These are phyloP conservation scores for Colletotrichum sp. DNA, from an alignment of 2,329 filamentous ascomycete species.

Conservation along the genomic window DNA sequence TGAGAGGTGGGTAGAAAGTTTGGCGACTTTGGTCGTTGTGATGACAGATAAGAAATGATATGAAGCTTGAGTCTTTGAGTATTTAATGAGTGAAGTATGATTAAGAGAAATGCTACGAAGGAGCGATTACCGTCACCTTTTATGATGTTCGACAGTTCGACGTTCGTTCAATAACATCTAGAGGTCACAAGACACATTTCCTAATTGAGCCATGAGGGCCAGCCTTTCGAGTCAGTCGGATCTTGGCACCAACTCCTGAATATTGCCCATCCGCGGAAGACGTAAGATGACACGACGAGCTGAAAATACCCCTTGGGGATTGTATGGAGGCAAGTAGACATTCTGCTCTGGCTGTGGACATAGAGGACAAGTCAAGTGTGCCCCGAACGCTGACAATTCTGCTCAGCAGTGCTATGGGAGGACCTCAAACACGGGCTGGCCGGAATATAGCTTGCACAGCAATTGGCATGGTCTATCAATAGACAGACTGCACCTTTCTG, in stretches of 20 bases:
- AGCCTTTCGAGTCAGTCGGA: not conserved
- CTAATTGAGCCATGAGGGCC: not conserved
- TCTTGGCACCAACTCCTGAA: not conserved
- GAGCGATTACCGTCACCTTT: not conserved
- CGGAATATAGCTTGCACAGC: not conserved
- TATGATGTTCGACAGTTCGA: not conserved
- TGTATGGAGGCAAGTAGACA: not conserved
- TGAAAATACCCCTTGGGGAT: not conserved
- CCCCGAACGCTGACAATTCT: not conserved
- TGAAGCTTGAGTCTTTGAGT: not conserved
- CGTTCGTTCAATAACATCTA: not conserved
- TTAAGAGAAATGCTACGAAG: rapidly evolving
- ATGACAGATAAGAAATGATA: not conserved
- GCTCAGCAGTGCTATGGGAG: not conserved
- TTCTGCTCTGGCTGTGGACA: not conserved
- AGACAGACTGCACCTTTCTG: not conserved
- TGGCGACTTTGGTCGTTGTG: not conserved
- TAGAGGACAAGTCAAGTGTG: not conserved
- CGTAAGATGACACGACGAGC: not conserved
- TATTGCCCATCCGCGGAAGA: not conserved
- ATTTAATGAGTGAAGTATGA: not conserved
- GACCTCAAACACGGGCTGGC: not conserved
- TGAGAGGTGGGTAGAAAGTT: rapidly evolving
- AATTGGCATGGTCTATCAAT: not conserved
- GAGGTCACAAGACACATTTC: not conserved